Evolutionary conservation across 2,329 filamentous ascomycete genomes (phyloP).

Genomic region (Cordyceps tenuipes): DNA sequence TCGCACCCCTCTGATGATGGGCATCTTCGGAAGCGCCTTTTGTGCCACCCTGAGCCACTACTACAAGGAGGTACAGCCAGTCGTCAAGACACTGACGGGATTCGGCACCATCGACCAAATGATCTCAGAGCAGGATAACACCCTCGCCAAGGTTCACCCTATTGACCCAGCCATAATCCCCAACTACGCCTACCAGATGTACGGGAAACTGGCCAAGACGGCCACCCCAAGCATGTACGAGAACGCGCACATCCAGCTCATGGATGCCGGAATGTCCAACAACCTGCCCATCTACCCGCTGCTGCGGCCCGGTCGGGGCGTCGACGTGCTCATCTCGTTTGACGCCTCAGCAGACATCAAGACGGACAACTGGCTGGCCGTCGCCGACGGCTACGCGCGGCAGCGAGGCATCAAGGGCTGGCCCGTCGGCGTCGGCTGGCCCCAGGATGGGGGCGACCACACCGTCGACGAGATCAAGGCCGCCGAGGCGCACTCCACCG

Average conservation of each 20-base stretch:
- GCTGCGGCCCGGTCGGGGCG: conserved; percentile 75
- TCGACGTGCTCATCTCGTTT: conserved; percentile 87
- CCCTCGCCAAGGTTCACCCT: conserved; percentile 85
- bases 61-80: conserved; percentile 83
- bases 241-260: conserved; percentile 66
- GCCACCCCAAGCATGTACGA: conserved; percentile 71
- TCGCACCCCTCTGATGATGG: conserved; percentile 74
- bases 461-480: conserved; percentile 45
- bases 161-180: conserved; percentile 87
- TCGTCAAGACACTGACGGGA: conserved; percentile 66
- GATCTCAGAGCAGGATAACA: conserved; percentile 73
- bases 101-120: conserved; percentile 72
- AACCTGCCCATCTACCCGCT: conserved; percentile 95
- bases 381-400: conserved; percentile 84
- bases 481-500: conserved; percentile 52
- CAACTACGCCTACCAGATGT: conserved; percentile 80
- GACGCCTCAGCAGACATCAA: conserved; percentile 91
- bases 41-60: conserved; percentile 94
- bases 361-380: conserved; percentile 92
- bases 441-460: conserved; percentile 47
- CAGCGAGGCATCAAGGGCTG: conserved; percentile 89
- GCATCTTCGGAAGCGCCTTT: conserved; percentile 95
- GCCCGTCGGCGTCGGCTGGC: conserved; percentile 94
- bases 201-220: conserved; percentile 62
- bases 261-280: conserved; percentile 99